phyloP scores from a whole-genome alignment of 163 green algal species.

The Trebouxia gelatinosa region DNA sequence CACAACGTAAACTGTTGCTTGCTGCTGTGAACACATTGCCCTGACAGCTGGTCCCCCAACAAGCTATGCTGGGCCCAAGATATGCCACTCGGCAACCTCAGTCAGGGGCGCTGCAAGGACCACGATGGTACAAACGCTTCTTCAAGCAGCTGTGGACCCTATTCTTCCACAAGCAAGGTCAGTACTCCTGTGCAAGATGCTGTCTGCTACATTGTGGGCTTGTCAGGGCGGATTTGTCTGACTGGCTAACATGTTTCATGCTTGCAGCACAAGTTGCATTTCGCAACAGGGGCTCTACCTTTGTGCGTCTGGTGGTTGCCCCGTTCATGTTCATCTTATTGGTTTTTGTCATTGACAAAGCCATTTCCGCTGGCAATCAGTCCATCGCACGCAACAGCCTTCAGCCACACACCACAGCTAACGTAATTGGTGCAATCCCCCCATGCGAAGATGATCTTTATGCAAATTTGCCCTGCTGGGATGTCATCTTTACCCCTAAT shows the following conservation, averaged over 20 bases:
- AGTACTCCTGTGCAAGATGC: background rate
- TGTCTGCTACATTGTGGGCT: too few relatives aligned
- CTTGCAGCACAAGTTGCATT: conserved; percentile 63
- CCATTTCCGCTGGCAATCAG: conserved; percentile 20
- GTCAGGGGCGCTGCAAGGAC: background rate
- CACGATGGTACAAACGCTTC: conserved; percentile 34
- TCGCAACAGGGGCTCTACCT: conserved; percentile 66
- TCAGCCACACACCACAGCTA: conserved; percentile 20
- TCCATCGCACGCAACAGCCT: background rate
- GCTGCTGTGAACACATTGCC: too few relatives aligned
- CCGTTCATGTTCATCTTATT: conserved; percentile 73
- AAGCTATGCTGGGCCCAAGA: too few relatives aligned
- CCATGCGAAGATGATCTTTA: conserved; percentile 48
- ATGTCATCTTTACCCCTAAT: conserved; percentile 61
- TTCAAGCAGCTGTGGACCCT: conserved; percentile 64
- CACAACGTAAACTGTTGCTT: too few relatives aligned
- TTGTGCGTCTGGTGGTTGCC: conserved; percentile 62
- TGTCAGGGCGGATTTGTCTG: too few relatives aligned
- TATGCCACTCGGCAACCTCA: too few relatives aligned
- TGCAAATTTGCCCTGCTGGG: conserved; percentile 35
- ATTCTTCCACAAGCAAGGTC: conserved; percentile 75
- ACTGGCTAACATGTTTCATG: background rate
- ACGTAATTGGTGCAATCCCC: conserved; percentile 47
- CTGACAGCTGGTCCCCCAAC: too few relatives aligned
- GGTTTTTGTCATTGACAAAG: conserved; percentile 63